These are phyloP conservation scores for Neurospora sp. DNA, from an alignment of 495 filamentous ascomycete species.

Conservation along the genomic window DNA sequence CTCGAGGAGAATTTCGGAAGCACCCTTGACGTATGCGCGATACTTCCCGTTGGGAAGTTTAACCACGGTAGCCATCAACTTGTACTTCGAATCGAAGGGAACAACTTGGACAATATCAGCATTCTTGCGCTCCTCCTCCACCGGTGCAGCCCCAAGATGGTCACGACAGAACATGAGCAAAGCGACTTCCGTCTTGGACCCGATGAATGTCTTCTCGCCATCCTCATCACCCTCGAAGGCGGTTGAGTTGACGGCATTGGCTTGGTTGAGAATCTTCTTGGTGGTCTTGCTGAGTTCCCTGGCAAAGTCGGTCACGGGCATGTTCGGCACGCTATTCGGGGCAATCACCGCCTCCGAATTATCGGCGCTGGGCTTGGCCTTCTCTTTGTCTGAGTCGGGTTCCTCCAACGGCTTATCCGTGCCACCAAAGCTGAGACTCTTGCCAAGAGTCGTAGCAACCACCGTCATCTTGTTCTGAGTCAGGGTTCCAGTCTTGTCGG, in stretches of 20 bases:
- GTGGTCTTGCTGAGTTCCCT: conserved; percentile 44
- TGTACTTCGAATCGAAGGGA: conserved; percentile 77
- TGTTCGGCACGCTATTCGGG: conserved; percentile 20
- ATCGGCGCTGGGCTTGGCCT: not conserved
- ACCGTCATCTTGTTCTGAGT: conserved; percentile 89
- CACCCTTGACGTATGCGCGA: conserved; percentile 74
- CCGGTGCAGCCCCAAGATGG: conserved; percentile 58
- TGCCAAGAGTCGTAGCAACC: conserved; percentile 68
- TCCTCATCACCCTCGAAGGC: conserved; percentile 78
- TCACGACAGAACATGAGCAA: conserved; percentile 65
- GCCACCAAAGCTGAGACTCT: conserved; percentile 52
- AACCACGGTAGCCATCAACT: conserved; percentile 77
- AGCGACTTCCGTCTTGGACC: conserved; percentile 86
- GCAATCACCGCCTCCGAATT: not conserved
- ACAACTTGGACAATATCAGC: conserved; percentile 61
- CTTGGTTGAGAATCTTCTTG: conserved; percentile 57
- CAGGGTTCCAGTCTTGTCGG: conserved; percentile 95
- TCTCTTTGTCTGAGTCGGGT: not conserved
- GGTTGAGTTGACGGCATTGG: conserved; percentile 78
- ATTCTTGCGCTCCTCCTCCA: conserved; percentile 62
- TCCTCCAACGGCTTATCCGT: conserved; percentile 23
- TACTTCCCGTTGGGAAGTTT: conserved; percentile 53
- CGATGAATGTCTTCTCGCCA: conserved; percentile 65
- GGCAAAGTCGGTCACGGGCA: conserved; percentile 18
- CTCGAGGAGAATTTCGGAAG: conserved; percentile 70